A percentile compares a stretch with the other conserved stretches of the same genome.
Evolutionary conservation across 169 alveolate species (phyloP).

Genomic region (Plasmodium ovale): DNA sequence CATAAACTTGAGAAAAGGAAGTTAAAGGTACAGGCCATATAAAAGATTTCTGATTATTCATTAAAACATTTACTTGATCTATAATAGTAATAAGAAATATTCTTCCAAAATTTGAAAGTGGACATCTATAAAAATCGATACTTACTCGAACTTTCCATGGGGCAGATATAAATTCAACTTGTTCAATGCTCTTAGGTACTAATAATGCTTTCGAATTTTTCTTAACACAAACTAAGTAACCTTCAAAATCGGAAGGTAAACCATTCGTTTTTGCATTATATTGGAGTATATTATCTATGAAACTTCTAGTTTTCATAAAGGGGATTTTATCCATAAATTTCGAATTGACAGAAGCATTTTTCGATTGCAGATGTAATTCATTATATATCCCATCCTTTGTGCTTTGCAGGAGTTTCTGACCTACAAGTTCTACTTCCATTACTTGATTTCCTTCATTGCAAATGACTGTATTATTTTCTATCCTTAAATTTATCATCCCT

Average conservation of each 20-base stretch:
- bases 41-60: slow-evolving; percentile 28
- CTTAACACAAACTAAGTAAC: slow-evolving; percentile 35
- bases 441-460: slow-evolving; percentile 23
- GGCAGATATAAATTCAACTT: slow-evolving; percentile 33
- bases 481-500: not conserved
- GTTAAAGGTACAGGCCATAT: slow-evolving; percentile 58
- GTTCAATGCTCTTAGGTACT: slow-evolving; percentile 21
- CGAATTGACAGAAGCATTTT: not conserved
- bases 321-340: not conserved
- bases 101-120: slow-evolving; percentile 46
- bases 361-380: not conserved
- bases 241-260: slow-evolving; percentile 38
- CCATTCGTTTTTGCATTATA: not conserved
- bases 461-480: not conserved
- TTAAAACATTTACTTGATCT: slow-evolving; percentile 20
- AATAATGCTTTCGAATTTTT: slow-evolving; percentile 28
- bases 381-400: slow-evolving; percentile 22
- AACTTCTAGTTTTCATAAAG: not conserved
- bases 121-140: slow-evolving; percentile 18
- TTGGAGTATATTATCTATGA: not conserved
- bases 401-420: slow-evolving; percentile 3
- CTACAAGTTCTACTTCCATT: slow-evolving; percentile 9
- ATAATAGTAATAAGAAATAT: slow-evolving; percentile 32
- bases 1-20: slow-evolving; percentile 32
- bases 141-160: slow-evolving; percentile 66